phyloP scores from a whole-genome alignment of 2,329 filamentous ascomycete genomes.

The Fusarium abutilonis region DNA sequence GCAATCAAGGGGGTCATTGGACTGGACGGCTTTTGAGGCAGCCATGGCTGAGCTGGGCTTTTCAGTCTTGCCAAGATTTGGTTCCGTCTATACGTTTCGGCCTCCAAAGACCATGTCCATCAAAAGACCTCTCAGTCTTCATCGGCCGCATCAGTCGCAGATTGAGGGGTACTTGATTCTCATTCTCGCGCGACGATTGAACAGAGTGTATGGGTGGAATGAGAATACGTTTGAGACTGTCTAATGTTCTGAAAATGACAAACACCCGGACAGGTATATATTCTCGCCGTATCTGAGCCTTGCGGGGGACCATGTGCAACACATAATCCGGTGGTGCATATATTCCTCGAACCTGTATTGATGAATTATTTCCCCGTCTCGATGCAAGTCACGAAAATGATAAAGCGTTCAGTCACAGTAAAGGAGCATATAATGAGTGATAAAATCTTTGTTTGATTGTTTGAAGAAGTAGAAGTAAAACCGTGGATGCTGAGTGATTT shows the following conservation, averaged over 20 bases:
- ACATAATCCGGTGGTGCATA: too few species aligned
- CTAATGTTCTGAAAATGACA: background rate
- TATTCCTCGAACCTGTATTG: too few species aligned
- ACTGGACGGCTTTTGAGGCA: slow-evolving; percentile 52
- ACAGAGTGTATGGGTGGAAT: slow-evolving; percentile 51
- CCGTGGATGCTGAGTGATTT: slow-evolving; percentile 36
- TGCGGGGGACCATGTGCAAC: too few species aligned
- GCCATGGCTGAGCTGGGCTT: slow-evolving; percentile 57
- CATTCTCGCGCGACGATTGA: slow-evolving; percentile 47
- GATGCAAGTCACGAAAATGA: background rate
- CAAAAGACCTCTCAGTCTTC: slow-evolving; percentile 48
- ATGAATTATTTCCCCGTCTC: too few species aligned
- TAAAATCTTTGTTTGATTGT: slow-evolving; percentile 13
- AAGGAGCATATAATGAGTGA: background rate
- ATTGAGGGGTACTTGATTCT: slow-evolving; percentile 50
- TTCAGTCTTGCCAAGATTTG: slow-evolving; percentile 52
- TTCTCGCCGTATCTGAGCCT: too few species aligned
- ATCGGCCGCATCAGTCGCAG: slow-evolving; percentile 51
- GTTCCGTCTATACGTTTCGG: slow-evolving; percentile 55
- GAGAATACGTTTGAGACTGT: slow-evolving; percentile 49
- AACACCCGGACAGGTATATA: too few species aligned
- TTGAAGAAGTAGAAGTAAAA: slow-evolving; percentile 26
- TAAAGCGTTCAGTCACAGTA: background rate
- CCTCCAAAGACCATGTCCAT: slow-evolving; percentile 45
- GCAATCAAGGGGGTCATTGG: slow-evolving; percentile 45